Evolutionary conservation across 768 basidiomycete genomes (phyloP).

Genomic region (Phaeotremella skinneri): DNA sequence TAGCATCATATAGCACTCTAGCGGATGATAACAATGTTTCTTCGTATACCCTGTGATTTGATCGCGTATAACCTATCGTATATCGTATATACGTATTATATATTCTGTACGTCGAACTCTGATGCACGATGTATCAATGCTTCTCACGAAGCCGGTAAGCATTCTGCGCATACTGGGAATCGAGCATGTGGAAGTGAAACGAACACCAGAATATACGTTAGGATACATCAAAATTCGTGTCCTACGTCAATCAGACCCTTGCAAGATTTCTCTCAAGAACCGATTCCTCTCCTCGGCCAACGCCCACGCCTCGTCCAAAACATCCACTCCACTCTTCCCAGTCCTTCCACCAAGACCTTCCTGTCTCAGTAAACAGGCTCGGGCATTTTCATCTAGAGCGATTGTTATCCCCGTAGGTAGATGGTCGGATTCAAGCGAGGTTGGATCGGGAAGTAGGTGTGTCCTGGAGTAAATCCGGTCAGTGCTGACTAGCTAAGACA

Average conservation of each 20-base stretch:
- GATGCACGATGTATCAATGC: no score
- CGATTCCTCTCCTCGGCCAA: conserved; percentile 33
- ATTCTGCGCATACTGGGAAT: no score
- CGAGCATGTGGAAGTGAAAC: no score
- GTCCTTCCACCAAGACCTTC: conserved; percentile 41
- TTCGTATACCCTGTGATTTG: no score
- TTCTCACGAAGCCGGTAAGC: no score
- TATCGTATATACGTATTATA: no score
- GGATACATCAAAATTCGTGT: no score
- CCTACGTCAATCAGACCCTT: conserved; percentile 4
- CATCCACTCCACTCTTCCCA: conserved; percentile 41
- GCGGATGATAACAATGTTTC: not conserved
- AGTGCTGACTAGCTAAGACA: not conserved
- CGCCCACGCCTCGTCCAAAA: conserved; percentile 42
- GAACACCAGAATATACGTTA: no score
- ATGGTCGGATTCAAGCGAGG: conserved; percentile 84
- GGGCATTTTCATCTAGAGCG: conserved; percentile 35
- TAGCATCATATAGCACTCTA: not conserved
- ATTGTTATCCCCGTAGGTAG: conserved; percentile 61
- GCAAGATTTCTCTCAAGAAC: conserved; percentile 34
- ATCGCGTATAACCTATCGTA: no score
- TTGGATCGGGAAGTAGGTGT: conserved; percentile 67
- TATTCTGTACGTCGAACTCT: no score
- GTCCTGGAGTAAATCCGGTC: conserved; percentile 54
- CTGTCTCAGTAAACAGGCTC: conserved; percentile 40